phyloP scores from a whole-genome alignment of 2,329 filamentous ascomycete species.

The Plectosphaerella plurivora region DNA sequence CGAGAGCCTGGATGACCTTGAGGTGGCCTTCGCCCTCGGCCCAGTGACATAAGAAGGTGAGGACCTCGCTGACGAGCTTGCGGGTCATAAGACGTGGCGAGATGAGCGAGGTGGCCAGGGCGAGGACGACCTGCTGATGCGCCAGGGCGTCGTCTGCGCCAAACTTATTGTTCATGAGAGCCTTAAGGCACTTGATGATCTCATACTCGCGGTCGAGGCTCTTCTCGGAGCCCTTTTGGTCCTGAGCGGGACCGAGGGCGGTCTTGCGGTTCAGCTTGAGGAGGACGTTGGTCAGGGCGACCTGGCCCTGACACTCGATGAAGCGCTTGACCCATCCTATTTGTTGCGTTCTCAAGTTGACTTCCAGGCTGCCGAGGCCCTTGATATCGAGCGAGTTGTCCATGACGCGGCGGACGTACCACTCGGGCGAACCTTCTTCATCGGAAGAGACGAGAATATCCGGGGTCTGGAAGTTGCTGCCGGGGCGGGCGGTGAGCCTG shows the following conservation, averaged over 20 bases:
- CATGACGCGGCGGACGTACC: constrained; percentile 96
- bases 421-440: constrained; percentile 94
- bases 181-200: constrained; percentile 95
- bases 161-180: constrained; percentile 98
- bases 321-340: constrained; percentile 97
- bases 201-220: constrained; percentile 92
- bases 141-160: constrained; percentile 91
- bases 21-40: constrained; percentile 81
- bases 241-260: constrained; percentile 64
- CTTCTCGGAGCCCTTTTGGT: constrained; percentile 53
- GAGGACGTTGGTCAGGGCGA: constrained; percentile 90
- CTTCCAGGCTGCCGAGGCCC: constrained; percentile 86
- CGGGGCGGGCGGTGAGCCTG: constrained; percentile 64
- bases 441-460: constrained; percentile 76
- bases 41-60: constrained; percentile 97
- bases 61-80: constrained; percentile 91
- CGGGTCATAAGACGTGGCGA: constrained; percentile 86
- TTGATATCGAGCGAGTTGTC: constrained; percentile 91
- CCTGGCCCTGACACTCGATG: constrained; percentile 94
- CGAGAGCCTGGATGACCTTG: constrained; percentile 90
- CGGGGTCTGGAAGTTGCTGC: constrained; percentile 48
- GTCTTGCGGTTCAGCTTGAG: constrained; percentile 90
- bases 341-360: constrained; percentile 91
- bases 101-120: constrained; percentile 79
- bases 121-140: constrained; percentile 86